Conservation (phyloP, 192 early-diverging fungal genomes). For the Gonapodya prolifera region DNA sequence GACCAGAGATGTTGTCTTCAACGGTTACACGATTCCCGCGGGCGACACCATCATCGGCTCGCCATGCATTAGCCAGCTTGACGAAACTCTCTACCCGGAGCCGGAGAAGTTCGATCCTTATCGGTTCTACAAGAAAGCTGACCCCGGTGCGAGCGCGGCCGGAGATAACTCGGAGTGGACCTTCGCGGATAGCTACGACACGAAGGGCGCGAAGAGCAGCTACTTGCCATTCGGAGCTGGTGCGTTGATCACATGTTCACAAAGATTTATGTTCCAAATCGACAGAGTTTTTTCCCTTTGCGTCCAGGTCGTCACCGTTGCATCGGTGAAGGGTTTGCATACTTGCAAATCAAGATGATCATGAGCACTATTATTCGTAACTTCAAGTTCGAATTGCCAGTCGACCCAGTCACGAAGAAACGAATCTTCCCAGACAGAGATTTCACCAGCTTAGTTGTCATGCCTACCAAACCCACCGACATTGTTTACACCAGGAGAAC, state of each 20-base stretch:
- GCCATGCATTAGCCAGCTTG: constrained; percentile 68
- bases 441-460: constrained; percentile 84
- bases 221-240: constrained; percentile 96
- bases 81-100: constrained; percentile 63
- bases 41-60: constrained; percentile 79
- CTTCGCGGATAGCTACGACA: constrained; percentile 26
- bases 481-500: neutral
- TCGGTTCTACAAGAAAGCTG: constrained; percentile 31
- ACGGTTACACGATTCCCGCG: constrained; percentile 74
- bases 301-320: constrained; percentile 79
- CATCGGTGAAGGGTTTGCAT: constrained; percentile 96
- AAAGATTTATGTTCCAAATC: no score
- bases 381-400: constrained; percentile 58
- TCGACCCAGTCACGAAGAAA: constrained; percentile 23
- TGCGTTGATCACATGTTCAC: constrained; percentile 13
- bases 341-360: constrained; percentile 90
- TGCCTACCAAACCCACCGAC: constrained; percentile 32
- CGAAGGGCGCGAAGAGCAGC: constrained; percentile 55
- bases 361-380: constrained; percentile 66
- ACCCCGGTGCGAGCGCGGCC: neutral
- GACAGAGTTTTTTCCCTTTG: no score
- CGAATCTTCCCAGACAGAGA: constrained; percentile 68
- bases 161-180: constrained; percentile 28
- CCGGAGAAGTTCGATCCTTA: constrained; percentile 66
- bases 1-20: constrained; percentile 54